phyloP scores from a whole-genome alignment of 352 stramenopile genomes.

The Globisporangium yorkense region DNA sequence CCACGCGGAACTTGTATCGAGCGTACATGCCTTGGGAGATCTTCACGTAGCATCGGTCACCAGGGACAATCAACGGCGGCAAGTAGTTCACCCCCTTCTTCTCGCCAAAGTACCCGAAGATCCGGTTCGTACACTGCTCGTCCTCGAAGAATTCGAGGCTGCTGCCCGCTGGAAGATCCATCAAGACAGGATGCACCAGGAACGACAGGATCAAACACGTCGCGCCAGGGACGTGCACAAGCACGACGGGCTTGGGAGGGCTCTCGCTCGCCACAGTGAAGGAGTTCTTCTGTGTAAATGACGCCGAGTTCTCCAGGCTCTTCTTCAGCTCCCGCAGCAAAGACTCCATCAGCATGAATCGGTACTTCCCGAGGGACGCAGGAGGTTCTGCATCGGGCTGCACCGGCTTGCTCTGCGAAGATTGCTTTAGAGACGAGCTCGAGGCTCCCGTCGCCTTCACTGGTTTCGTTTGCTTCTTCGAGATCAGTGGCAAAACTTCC shows the following conservation, averaged over 20 bases:
- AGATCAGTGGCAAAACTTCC: slow-evolving; percentile 14
- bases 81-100: slow-evolving; percentile 66
- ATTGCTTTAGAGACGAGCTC: slow-evolving; percentile 14
- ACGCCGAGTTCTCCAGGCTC: slow-evolving; percentile 37
- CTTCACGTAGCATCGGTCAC: slow-evolving; percentile 60
- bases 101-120: slow-evolving; percentile 76
- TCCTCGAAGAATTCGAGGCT: slow-evolving; percentile 72
- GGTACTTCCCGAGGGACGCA: slow-evolving; percentile 38
- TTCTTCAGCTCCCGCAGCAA: slow-evolving; percentile 48
- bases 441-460: slow-evolving; percentile 13
- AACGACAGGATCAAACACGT: slow-evolving; percentile 78
- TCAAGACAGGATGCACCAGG: slow-evolving; percentile 66
- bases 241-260: slow-evolving; percentile 51
- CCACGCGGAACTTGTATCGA: slow-evolving; percentile 77
- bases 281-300: slow-evolving; percentile 40
- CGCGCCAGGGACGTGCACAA: slow-evolving; percentile 53
- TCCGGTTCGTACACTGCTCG: slow-evolving; percentile 44
- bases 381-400: slow-evolving; percentile 24
- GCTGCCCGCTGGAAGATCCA: slow-evolving; percentile 65
- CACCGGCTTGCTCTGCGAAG: slow-evolving; percentile 24
- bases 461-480: slow-evolving; percentile 36
- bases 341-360: slow-evolving; percentile 56
- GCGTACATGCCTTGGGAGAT: slow-evolving; percentile 57
- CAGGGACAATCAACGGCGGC: slow-evolving; percentile 47
- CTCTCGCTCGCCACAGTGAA: slow-evolving; percentile 67